Conservation (phyloP, 495 filamentous ascomycete genomes). For the Aspergillus ostianus region DNA sequence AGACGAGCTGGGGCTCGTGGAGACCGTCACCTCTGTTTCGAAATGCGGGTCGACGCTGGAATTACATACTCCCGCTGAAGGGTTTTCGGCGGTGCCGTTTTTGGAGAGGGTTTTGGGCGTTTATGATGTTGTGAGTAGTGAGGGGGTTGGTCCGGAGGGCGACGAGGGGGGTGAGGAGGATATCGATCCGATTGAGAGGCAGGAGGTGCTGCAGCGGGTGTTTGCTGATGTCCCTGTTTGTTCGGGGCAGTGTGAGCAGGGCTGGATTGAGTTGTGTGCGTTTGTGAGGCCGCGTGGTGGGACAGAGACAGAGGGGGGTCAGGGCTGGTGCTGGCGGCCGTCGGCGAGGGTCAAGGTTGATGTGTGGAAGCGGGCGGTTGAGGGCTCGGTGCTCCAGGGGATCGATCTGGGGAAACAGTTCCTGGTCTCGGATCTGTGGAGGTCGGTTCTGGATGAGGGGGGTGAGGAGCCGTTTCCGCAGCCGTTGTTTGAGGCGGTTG, state of each 20-base stretch:
- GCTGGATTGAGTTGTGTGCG: constrained; percentile 49
- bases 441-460: constrained; percentile 47
- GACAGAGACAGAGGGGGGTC: constrained; percentile 4
- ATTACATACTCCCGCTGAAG: constrained; percentile 39
- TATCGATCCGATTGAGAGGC: neutral
- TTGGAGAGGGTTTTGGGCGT: constrained; percentile 35
- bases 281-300: constrained; percentile 33
- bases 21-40: constrained; percentile 58
- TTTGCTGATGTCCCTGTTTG: constrained; percentile 48
- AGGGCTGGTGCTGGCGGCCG: constrained; percentile 39
- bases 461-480: constrained; percentile 37
- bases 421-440: constrained; percentile 45
- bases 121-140: constrained; percentile 26
- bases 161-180: constrained; percentile 6
- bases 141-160: neutral
- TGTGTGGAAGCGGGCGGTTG: constrained; percentile 47
- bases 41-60: constrained; percentile 76
- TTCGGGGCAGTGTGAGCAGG: constrained; percentile 40
- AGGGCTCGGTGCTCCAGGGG: constrained; percentile 43
- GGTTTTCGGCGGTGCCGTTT: constrained; percentile 34
- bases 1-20: constrained; percentile 34
- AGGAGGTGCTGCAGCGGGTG: constrained; percentile 22
- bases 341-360: constrained; percentile 37
- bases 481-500: constrained; percentile 42
- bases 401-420: constrained; percentile 49